A percentile compares a stretch with the other conserved stretches of the same genome.
phyloP scores from a whole-genome alignment of 331 rosid genomes.

The Acacia pycnantha region DNA sequence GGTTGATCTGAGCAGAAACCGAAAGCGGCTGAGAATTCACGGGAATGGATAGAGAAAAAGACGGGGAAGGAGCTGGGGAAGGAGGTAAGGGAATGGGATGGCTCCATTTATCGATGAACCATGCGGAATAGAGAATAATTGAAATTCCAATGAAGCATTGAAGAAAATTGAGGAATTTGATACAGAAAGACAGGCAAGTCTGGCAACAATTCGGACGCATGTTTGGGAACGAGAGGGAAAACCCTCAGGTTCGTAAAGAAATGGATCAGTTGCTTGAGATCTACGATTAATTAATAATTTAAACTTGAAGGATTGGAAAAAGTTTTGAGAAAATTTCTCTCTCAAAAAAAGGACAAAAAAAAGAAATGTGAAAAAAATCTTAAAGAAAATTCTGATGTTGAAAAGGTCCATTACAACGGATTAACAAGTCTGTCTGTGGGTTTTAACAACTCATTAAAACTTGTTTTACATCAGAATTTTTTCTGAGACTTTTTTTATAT shows the following conservation, averaged over 20 bases:
- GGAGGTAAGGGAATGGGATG: constrained; percentile 55
- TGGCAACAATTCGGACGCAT: constrained; percentile 75
- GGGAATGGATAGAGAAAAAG: constrained; percentile 29
- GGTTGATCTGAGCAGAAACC: constrained; percentile 23
- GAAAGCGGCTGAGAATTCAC: constrained; percentile 26
- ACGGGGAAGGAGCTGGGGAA: constrained; percentile 2
- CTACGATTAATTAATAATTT: background rate
- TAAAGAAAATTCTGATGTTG: too few relatives aligned
- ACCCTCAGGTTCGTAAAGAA: background rate
- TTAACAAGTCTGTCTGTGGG: too few relatives aligned
- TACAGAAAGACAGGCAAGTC: constrained; percentile 61
- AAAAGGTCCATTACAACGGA: too few relatives aligned
- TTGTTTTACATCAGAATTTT: too few relatives aligned
- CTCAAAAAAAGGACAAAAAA: too few relatives aligned
- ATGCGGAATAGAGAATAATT: constrained; percentile 67
- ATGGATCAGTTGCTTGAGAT: background rate
- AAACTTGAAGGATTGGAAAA: background rate
- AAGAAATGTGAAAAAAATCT: too few relatives aligned
- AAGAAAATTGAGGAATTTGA: constrained; percentile 73
- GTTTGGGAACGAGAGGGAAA: background rate
- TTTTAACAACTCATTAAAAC: too few relatives aligned
- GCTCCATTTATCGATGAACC: constrained; percentile 83
- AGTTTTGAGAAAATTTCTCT: too few relatives aligned
- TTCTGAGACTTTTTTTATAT: too few relatives aligned
- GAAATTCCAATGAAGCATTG: constrained; percentile 84